Base-by-base conservation (phyloP, 805 yeast genomes). In the Kodamaea kakaduensis region DNA sequence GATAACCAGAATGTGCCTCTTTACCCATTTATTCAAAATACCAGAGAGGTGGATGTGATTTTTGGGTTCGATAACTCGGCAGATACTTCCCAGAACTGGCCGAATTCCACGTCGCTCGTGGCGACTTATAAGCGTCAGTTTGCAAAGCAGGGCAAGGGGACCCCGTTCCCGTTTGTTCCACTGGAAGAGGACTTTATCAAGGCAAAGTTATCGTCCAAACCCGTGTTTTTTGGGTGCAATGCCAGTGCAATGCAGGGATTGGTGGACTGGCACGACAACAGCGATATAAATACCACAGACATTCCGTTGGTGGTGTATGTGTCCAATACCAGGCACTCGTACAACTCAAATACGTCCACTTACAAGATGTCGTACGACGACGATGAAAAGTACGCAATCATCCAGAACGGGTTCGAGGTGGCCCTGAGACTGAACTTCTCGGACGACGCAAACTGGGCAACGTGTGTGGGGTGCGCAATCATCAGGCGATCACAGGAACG, bases 61-160 rank as follows among this genome's bases (percentile, higher is more conserved):
- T 64, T 67, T 45, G 70, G 67, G 1, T 67, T 50, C 41, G 72
- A 67, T 43, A 65, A 63, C 45, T 60, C 67, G 3, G 66, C 62
- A n/a, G 66, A 62, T 37, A 63, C 69, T 0, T 38, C 46, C 6
- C 38, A 44, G n/a, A 49, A 49, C 37, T 66, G 72, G 71, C 72
- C 72, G 17, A 61, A 65, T 42, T 69, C 71, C n/a, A 48, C 67
- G 1, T 59, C 71, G 1, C 41, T 64, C 32, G 52, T 62, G 18
- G 53, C 51, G 16, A 58, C 70, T 0, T 65, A 53, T 38, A 38
- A 54, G 32, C 38, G 47, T 8, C 47, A 51, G 34, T 45, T 49
- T 25, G 38, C 46, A 34, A 28, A 24, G 5, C 60, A 55, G 31
- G 59, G 57, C 3, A 47, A 46, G 32, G 51, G 51, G 7, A 45